Evolutionary conservation across 257 asterid genomes (phyloP).

Genomic region (Capsicum rhomboideum): DNA sequence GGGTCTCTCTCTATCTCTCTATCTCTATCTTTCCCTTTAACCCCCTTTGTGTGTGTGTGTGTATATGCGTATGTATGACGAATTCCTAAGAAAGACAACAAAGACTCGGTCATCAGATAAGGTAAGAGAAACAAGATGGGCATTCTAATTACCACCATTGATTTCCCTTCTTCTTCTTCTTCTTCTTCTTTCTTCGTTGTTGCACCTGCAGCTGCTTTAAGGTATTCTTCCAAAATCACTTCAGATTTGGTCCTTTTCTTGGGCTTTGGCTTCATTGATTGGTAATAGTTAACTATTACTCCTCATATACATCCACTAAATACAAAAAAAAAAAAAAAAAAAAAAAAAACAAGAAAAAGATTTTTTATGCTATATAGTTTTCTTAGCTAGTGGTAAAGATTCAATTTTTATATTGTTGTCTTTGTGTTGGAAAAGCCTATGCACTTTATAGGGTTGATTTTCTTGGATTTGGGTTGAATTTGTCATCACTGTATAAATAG

Average conservation of each 20-base stretch:
- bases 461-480: conserved; percentile 40
- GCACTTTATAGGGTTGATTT: conserved; percentile 35
- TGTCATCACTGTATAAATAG: neutral
- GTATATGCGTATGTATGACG: neutral
- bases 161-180: neutral
- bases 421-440: conserved; percentile 1
- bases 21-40: conserved; percentile 1
- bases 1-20: conserved; percentile 13
- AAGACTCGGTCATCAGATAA: neutral
- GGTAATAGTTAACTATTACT: conserved; percentile 33
- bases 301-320: neutral
- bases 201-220: conserved; percentile 61
- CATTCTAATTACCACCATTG: conserved; percentile 44
- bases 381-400: neutral
- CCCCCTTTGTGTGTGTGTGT: neutral
- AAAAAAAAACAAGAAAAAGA: neutral
- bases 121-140: conserved; percentile 21
- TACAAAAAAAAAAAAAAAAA: neutral
- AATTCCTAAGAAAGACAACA: conserved; percentile 1
- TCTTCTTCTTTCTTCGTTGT: conserved; percentile 16
- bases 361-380: neutral
- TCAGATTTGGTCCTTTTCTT: conserved; percentile 92
- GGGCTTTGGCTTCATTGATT: conserved; percentile 97
- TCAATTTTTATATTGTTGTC: neutral
- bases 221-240: conserved; percentile 95